Conservation (phyloP, 345 rosid genomes). For the Mallotus nudiflorus region DNA sequence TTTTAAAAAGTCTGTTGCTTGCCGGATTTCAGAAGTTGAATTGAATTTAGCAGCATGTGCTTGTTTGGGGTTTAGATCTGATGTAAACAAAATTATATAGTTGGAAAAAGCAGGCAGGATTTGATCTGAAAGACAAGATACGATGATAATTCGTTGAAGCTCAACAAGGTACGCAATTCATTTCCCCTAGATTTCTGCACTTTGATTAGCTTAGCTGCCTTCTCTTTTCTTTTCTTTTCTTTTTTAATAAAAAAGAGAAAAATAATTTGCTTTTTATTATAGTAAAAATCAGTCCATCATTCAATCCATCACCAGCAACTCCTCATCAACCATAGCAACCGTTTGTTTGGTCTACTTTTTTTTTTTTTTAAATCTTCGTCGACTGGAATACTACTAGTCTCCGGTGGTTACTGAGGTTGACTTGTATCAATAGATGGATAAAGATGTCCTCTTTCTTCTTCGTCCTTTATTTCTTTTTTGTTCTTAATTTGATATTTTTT, state of each 20-base stretch:
- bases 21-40: too few species aligned
- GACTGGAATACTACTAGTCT: neutral
- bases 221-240: neutral
- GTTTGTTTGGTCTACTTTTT: too few species aligned
- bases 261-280: too few species aligned
- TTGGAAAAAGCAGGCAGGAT: neutral
- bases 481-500: neutral
- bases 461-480: neutral
- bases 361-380: too few species aligned
- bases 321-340: too few species aligned
- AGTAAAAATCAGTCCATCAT: too few species aligned
- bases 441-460: neutral
- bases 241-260: too few species aligned
- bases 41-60: too few species aligned
- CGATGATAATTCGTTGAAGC: neutral
- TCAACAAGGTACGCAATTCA: slow-evolving; percentile 11
- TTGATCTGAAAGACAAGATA: neutral
- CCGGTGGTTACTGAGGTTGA: neutral
- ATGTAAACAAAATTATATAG: too few species aligned
- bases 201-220: neutral
- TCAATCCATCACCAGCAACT: too few species aligned
- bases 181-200: slow-evolving; percentile 1
- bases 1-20: too few species aligned
- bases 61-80: too few species aligned
- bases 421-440: neutral